Evolutionary conservation across 768 basidiomycete genomes (phyloP).

Genomic region (Krasilnikovozyma curviuscula): DNA sequence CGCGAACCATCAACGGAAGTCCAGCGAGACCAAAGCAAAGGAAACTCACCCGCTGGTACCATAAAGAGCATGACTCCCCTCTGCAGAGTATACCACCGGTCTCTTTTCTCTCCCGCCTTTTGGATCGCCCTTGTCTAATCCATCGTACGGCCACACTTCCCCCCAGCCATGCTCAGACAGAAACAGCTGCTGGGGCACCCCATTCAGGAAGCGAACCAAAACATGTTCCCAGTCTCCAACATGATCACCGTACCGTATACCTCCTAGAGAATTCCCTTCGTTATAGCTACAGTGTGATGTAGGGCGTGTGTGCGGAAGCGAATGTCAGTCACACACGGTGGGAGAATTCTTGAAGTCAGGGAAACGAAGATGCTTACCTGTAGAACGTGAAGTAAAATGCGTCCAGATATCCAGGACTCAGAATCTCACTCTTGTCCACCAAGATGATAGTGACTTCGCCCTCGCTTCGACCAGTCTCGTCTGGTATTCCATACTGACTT

Average conservation of each 20-base stretch:
- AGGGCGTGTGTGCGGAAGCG: no score
- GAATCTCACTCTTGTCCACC: conserved; percentile 12
- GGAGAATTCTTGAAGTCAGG: no score
- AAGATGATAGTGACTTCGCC: conserved; percentile 9
- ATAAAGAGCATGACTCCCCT: conserved; percentile 11
- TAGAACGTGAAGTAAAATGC: conserved; percentile 13
- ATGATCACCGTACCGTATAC: conserved; percentile 8
- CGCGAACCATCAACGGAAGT: background rate
- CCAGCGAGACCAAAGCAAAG: background rate
- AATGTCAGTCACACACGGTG: background rate
- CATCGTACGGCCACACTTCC: conserved; percentile 12
- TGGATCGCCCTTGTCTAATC: conserved; percentile 1
- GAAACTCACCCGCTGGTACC: conserved; percentile 9
- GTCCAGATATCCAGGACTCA: conserved; percentile 7
- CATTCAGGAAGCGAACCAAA: conserved; percentile 8
- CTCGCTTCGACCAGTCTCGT: conserved; percentile 3
- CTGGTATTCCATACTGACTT: conserved; percentile 10
- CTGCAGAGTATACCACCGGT: conserved; percentile 11
- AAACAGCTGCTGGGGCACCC: conserved; percentile 9
- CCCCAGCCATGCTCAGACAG: conserved; percentile 11
- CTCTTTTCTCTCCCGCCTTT: conserved; percentile 2
- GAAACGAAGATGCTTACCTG: conserved; percentile 1
- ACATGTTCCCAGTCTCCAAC: conserved; percentile 13
- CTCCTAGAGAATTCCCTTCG: conserved; percentile 7
- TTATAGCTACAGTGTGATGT: no score